Evolutionary conservation across 192 early-diverging fungal genomes (phyloP).

Genomic region (Umbelopsis isabellina): DNA sequence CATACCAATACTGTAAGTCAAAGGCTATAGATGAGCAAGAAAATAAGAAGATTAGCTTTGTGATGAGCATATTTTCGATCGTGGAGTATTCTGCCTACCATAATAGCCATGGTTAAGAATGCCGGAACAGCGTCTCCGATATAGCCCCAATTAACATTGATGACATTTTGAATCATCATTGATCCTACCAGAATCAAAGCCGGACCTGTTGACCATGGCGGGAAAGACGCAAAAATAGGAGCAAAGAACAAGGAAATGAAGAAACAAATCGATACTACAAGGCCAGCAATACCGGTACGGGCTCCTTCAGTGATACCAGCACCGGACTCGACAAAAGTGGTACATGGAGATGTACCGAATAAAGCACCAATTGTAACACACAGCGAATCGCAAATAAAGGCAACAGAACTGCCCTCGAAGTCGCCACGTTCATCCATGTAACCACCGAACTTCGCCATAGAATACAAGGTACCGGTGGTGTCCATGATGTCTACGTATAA

Average conservation of each 20-base stretch:
- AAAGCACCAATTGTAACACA: conserved; percentile 65
- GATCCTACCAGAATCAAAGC: conserved; percentile 79
- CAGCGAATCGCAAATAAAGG: conserved; percentile 74
- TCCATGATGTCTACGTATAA: conserved; percentile 87
- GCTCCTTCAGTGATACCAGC: conserved; percentile 84
- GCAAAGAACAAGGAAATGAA: conserved; percentile 81
- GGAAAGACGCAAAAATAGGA: conserved; percentile 82
- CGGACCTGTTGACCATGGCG: conserved; percentile 83
- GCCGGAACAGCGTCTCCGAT: conserved; percentile 76
- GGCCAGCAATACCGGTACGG: conserved; percentile 73
- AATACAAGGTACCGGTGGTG: conserved; percentile 83
- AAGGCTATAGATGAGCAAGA: conserved; percentile 37
- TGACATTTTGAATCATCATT: conserved; percentile 74
- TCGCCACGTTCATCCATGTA: conserved; percentile 75
- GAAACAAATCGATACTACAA: conserved; percentile 68
- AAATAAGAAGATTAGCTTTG: background rate
- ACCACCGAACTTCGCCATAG: conserved; percentile 84
- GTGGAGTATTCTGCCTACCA: conserved; percentile 26
- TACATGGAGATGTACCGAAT: conserved; percentile 76
- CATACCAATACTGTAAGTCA: conserved; percentile 69
- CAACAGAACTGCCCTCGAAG: conserved; percentile 73
- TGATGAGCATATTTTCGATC: background rate
- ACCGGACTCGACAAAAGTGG: conserved; percentile 81
- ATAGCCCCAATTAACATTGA: conserved; percentile 79
- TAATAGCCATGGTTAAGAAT: conserved; percentile 74